A percentile compares a stretch with the other conserved stretches of the same genome.
These are phyloP conservation scores for Nymphaea thermarum DNA, from an alignment of 164 flowering plant species.

Conservation along the genomic window DNA sequence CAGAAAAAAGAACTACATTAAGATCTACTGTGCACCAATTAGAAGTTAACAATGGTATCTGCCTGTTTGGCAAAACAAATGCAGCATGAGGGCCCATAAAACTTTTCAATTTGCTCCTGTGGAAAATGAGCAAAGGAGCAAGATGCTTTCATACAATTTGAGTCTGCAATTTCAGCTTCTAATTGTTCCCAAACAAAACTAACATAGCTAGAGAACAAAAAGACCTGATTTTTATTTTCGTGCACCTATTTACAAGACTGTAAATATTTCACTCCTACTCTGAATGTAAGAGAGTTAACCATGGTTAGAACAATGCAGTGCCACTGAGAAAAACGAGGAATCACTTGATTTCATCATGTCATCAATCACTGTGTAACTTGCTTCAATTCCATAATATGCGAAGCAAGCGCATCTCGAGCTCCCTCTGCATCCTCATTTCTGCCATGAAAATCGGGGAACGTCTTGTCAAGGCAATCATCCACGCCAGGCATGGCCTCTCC, in stretches of 20 bases:
- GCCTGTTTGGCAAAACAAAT: no score
- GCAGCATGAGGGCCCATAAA: no score
- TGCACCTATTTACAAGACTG: not conserved
- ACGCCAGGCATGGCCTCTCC: constrained; percentile 29
- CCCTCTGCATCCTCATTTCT: constrained; percentile 33
- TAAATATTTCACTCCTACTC: not conserved
- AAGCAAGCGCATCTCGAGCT: constrained; percentile 49
- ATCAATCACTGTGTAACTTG: not conserved
- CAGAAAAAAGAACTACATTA: no score
- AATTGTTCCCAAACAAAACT: not conserved
- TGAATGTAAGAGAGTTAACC: not conserved
- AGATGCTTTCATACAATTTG: not conserved
- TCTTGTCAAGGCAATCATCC: constrained; percentile 9
- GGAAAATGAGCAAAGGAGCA: not conserved
- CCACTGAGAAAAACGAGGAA: not conserved
- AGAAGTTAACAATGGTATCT: no score
- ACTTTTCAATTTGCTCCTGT: no score
- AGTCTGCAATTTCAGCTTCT: not conserved
- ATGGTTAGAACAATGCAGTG: not conserved
- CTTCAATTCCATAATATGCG: constrained; percentile 38
- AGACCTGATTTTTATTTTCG: not conserved
- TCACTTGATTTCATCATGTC: not conserved
- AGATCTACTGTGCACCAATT: no score
- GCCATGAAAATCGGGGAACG: constrained; percentile 35
- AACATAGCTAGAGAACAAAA: not conserved